A percentile compares a stretch with the other conserved stretches of the same genome.
phyloP scores from a whole-genome alignment of 805 yeast species.

The Teunomyces funiuensis region DNA sequence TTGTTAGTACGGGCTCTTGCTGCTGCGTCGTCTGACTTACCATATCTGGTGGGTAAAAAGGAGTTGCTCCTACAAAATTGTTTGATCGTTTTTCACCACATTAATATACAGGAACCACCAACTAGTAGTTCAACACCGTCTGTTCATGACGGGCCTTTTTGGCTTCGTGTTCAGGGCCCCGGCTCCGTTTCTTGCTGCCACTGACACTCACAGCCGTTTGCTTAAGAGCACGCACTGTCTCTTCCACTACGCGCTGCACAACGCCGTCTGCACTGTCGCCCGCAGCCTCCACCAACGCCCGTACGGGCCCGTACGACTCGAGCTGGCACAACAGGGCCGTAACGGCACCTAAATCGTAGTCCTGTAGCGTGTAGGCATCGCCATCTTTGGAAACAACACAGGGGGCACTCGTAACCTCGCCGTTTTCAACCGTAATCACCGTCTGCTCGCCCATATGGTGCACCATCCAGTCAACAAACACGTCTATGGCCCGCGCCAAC shows the following conservation, averaged over 20 bases:
- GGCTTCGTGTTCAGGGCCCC: not conserved
- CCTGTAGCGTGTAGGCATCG: not conserved
- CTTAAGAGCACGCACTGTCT: constrained; percentile 1
- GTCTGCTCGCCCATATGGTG: constrained; percentile 6
- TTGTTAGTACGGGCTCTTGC: constrained; percentile 12
- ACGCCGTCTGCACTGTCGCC: not conserved
- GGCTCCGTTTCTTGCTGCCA: constrained; percentile 10
- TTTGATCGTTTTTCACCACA: not conserved
- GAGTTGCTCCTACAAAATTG: not conserved
- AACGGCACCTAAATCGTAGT: not conserved
- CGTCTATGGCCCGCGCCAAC: constrained; percentile 9
- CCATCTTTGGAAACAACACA: not conserved
- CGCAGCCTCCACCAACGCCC: not conserved
- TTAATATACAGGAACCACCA: not conserved
- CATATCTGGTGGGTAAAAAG: not conserved
- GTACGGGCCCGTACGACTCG: not conserved
- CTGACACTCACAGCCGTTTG: no score
- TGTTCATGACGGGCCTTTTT: constrained; percentile 8
- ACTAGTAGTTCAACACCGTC: constrained; percentile 8
- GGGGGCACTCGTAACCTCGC: not conserved
- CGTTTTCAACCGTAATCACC: not conserved
- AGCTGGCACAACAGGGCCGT: not conserved
- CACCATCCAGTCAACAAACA: constrained; percentile 18
- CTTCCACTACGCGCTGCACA: not conserved
- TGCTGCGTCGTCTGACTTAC: not conserved